Evolutionary conservation across 345 rosid genomes (phyloP).

Genomic region (Bruguiera sexangula): DNA sequence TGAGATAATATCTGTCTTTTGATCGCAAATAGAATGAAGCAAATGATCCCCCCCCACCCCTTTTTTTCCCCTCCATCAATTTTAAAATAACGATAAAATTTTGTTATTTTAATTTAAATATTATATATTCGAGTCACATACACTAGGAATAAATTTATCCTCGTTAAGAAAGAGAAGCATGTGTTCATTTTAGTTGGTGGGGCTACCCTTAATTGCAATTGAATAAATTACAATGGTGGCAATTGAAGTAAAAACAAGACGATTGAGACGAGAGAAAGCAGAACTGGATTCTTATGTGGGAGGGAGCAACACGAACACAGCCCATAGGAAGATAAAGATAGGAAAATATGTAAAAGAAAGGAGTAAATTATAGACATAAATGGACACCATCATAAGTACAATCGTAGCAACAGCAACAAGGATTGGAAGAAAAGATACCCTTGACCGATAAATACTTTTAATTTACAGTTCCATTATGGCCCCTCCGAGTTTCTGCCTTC

Average conservation of each 20-base stretch:
- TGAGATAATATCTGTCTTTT: too few species aligned
- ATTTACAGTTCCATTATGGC: conserved; percentile 37
- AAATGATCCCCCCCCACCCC: too few species aligned
- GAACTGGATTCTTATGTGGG: not conserved
- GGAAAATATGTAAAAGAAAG: not conserved
- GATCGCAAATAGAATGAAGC: not conserved
- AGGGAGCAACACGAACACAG: conserved; percentile 14
- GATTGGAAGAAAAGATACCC: conserved; percentile 22
- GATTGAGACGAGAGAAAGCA: not conserved
- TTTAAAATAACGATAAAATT: too few species aligned
- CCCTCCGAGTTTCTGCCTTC: conserved; percentile 16
- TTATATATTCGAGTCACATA: too few species aligned
- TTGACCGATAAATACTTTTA: conserved; percentile 16
- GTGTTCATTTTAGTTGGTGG: not conserved
- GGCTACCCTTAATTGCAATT: not conserved
- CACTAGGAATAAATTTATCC: too few species aligned
- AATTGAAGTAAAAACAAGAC: not conserved
- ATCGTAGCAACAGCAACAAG: conserved; percentile 6
- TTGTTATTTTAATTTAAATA: too few species aligned
- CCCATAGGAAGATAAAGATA: not conserved
- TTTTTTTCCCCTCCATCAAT: too few species aligned
- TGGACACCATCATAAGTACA: conserved; percentile 8
- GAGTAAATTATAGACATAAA: conserved; percentile 9
- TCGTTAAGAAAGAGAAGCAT: too few species aligned
- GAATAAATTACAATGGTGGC: not conserved